Conservation (phyloP, 2,329 filamentous ascomycete species). For the Exserohilum rostratum region DNA sequence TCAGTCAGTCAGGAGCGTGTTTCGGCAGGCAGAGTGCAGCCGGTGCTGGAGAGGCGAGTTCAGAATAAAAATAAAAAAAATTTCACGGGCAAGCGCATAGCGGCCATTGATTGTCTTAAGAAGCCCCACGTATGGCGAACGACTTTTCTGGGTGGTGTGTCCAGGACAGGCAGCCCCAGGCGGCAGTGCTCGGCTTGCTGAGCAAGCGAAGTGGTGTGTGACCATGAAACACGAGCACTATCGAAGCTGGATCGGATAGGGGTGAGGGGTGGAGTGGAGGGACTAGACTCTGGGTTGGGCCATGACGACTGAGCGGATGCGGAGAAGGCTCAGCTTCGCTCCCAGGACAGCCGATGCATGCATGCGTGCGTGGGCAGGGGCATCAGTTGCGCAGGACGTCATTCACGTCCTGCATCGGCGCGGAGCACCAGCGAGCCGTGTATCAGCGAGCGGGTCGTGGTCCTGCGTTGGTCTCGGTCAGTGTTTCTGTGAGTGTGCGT, state of each 20-base stretch:
- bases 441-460: background rate
- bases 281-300: constrained; percentile 1
- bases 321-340: background rate
- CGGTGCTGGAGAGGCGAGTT: background rate
- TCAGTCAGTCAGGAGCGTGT: background rate
- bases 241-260: constrained; percentile 20
- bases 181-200: constrained; percentile 23
- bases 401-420: background rate
- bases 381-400: background rate
- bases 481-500: no score
- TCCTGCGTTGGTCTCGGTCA: no score
- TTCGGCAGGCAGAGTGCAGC: background rate
- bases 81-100: constrained; percentile 13
- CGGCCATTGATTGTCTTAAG: constrained; percentile 12
- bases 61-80: background rate
- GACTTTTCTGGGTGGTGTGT: constrained; percentile 21
- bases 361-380: constrained; percentile 5
- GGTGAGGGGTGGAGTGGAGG: constrained; percentile 3
- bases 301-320: constrained; percentile 2
- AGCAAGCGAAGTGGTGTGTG: constrained; percentile 19
- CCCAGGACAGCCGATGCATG: constrained; percentile 6
- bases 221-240: constrained; percentile 20
- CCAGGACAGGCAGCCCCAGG: constrained; percentile 12
- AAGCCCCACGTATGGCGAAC: constrained; percentile 16
- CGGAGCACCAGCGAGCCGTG: no score